phyloP scores from a whole-genome alignment of 441 rosid genomes.

The Arabidopsis lyrata region DNA sequence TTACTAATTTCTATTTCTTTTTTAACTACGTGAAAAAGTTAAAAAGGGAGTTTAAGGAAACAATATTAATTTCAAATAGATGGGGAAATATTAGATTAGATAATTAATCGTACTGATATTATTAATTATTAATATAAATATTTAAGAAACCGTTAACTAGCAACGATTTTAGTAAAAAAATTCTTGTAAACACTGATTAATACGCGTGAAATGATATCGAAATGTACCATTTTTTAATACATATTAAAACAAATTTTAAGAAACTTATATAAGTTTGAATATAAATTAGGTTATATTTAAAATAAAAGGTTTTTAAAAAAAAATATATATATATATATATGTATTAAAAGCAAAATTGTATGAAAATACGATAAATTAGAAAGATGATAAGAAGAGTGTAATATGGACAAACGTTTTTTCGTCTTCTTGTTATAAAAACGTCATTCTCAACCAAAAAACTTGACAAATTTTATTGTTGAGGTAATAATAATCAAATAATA shows the following conservation, averaged over 20 bases:
- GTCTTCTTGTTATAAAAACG: slow-evolving; percentile 9
- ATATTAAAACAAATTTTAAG: too few relatives aligned
- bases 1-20: not conserved
- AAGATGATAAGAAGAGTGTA: slow-evolving; percentile 24
- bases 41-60: not conserved
- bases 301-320: too few relatives aligned
- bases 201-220: too few relatives aligned
- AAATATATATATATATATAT: too few relatives aligned
- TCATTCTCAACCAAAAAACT: not conserved
- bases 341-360: not conserved
- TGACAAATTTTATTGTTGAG: slow-evolving; percentile 1
- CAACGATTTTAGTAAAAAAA: too few relatives aligned
- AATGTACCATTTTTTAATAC: too few relatives aligned
- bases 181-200: too few relatives aligned
- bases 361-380: not conserved
- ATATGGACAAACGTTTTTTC: not conserved
- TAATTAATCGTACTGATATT: not conserved
- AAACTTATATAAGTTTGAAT: too few relatives aligned
- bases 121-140: too few relatives aligned
- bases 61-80: not conserved
- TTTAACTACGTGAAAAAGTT: slow-evolving; percentile 1
- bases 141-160: too few relatives aligned
- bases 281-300: too few relatives aligned
- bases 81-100: not conserved
- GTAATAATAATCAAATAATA: slow-evolving; percentile 2